Base-by-base conservation (phyloP, 2,329 filamentous ascomycete genomes). In the Beauveria caledonica region DNA sequence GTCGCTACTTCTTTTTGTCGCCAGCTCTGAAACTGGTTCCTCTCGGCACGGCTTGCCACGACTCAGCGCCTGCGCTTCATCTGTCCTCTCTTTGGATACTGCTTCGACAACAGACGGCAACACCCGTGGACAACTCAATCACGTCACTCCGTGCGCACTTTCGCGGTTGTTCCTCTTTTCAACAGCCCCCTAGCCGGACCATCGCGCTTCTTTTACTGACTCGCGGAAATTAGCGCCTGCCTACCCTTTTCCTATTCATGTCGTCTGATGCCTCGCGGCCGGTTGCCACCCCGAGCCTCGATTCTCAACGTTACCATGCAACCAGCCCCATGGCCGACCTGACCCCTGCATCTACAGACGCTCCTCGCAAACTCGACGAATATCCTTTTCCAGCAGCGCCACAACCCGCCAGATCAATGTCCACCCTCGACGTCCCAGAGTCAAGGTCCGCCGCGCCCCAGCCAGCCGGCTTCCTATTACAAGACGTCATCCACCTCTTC, bases 401-500 rank as follows among this genome's bases (percentile, higher is more conserved):
- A 8, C 57, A 42, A 15, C 19, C 46, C 10, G 15, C 15, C 15
- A 39, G 8, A 5, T n/a, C 27, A 44, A 40, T 27, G 46, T 29
- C 46, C 25, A 11, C n/a, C 33, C 21, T 3, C 33, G 33, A 21
- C 46, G 11, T 40, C n/a, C 46, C 36, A 21, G 39, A 27, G n/a
- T 10, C 57, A 6, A 8, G 9, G 23, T 15, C 25, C 2, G 3
- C 39, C 5, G 33, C 33, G 11, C 49, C 48, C 1, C 49, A 8
- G 5, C 3, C 57, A n/a, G 39, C 23, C 15, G 39, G 33, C 36
- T 25, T 53, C 19, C 25, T 25, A 27, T 44, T 53, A 17, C 13
- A 52, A 59, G 48, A 59, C 48, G 57, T 59, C 57, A 59, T 95
- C 63, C 86, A 86, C 48, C 76, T 94, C 45, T 80, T 94, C 58